Base-by-base conservation (phyloP, 129 eudicot species). In the Lactuca saligna region DNA sequence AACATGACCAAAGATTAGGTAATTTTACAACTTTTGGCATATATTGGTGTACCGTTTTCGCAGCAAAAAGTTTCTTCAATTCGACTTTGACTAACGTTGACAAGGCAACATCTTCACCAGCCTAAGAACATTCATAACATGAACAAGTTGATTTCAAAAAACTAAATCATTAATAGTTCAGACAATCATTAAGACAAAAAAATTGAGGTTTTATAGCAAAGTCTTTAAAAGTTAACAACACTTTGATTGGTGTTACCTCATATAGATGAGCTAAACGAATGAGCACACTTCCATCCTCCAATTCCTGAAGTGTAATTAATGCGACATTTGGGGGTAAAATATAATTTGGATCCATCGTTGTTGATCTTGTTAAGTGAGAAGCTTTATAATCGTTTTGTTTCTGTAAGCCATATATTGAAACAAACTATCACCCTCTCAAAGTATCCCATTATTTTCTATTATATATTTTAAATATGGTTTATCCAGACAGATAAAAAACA, bases 211-310 rank as follows among this genome's bases (percentile, higher is more conserved):
- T 57, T 56, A 5, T 25, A 54, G 7, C 3, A 15, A 33, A 17
- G 6, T 11, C 56, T 38, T 76, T 25, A 51, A 42, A 38, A 51
- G 35, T 8, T 42, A 42, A 42, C 13, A 69, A 49, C 16, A 53
- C 14, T 31, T 35, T 54, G 61, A 66, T 37, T 35, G 44, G 53
- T 41, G 55, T 65, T 75, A 90, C 97, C 98, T 92, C 98, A 49
- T 84, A 88, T 14, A 78, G 75, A 85, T 92, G 96, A 37, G 96
- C 98, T 85, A 88, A 75, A 53, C 98, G 96, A 78, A 92, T 84
- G 51, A 92, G 91, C 63, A 86, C 87, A 8, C 64, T 76, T 76
- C 88, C 86, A 20, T 79, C 81, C 37, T 78, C 94, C 84, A 88
- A 16, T 83, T 88, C 98, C 96, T 91, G 95, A 54, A 92, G 89